Conservation (phyloP, 2,329 filamentous ascomycete genomes). For the Mycocentrospora acerina region DNA sequence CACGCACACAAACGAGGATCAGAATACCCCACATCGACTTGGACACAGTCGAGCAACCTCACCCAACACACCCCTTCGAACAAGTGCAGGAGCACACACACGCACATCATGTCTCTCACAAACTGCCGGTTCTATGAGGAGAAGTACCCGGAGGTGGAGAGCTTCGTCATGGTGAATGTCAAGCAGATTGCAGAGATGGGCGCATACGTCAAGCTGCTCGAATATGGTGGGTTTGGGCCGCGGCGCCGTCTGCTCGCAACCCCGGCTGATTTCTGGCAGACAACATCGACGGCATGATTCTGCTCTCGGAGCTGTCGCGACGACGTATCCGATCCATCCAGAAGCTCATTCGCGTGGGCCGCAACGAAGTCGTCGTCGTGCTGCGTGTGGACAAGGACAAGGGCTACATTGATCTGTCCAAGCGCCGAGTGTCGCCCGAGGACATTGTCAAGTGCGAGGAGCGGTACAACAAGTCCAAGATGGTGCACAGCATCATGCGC, state of each 20-base stretch:
- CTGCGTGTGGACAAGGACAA: constrained; percentile 99
- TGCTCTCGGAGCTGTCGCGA: constrained; percentile 95
- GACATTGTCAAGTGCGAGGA: constrained; percentile 99
- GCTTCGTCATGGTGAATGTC: constrained; percentile 99
- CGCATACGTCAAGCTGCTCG: constrained; percentile 97
- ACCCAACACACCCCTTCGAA: constrained; percentile 5
- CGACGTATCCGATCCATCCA: constrained; percentile 98
- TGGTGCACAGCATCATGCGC: constrained; percentile 98
- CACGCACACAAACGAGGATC: constrained; percentile 1
- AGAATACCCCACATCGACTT: constrained; percentile 9
- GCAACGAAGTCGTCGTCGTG: constrained; percentile 98
- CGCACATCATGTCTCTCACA: constrained; percentile 84
- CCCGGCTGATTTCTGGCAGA: constrained; percentile 52
- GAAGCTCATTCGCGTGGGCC: constrained; percentile 96
- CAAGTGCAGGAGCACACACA: constrained; percentile 13
- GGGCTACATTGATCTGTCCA: constrained; percentile 98
- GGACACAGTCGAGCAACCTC: constrained; percentile 13
- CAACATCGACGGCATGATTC: constrained; percentile 99
- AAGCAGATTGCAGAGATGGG: constrained; percentile 99
- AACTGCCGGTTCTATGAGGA: constrained; percentile 98
- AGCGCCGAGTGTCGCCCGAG: constrained; percentile 95
- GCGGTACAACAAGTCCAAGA: constrained; percentile 99
- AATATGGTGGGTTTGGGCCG: constrained; percentile 71
- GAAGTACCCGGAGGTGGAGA: constrained; percentile 97
- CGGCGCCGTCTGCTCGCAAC: too few species aligned